Evolutionary conservation across 352 stramenopile genomes (phyloP).

Genomic region (Phytophthora foliorum): DNA sequence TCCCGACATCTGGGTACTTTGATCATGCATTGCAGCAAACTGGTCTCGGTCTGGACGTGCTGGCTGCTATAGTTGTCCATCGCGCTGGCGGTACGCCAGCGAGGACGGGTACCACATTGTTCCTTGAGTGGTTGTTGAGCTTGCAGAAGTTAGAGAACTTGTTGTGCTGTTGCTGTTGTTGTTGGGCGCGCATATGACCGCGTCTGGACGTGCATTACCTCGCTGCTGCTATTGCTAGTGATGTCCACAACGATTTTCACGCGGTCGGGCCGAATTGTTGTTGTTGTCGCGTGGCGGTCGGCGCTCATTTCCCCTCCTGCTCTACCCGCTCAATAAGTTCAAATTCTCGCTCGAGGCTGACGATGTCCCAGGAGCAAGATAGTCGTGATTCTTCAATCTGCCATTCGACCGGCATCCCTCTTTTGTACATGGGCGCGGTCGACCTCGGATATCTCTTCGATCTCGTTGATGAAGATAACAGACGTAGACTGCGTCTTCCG

Average conservation of each 20-base stretch:
- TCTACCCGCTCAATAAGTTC: not conserved
- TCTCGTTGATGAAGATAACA: constrained; percentile 1
- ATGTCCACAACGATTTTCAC: not conserved
- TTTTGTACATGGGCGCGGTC: constrained; percentile 3
- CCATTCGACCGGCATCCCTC: not conserved
- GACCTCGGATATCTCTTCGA: not conserved
- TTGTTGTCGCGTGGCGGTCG: not conserved
- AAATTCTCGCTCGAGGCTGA: not conserved
- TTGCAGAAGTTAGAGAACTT: not conserved
- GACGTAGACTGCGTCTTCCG: not conserved
- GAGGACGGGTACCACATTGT: not conserved
- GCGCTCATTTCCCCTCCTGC: not conserved
- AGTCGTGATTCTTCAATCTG: constrained; percentile 1
- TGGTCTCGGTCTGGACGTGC: not conserved
- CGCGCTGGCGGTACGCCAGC: not conserved
- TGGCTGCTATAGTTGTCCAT: not conserved
- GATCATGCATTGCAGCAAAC: constrained; percentile 7
- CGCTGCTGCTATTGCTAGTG: not conserved
- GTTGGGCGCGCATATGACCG: not conserved
- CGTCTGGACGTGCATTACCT: not conserved
- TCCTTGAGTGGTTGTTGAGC: not conserved
- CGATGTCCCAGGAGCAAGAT: not conserved
- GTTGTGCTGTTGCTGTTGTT: not conserved
- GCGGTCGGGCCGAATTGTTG: not conserved
- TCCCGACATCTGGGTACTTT: constrained; percentile 7